These are phyloP conservation scores for Triangularia setosa DNA, from an alignment of 2,329 filamentous ascomycete genomes.

Conservation along the genomic window DNA sequence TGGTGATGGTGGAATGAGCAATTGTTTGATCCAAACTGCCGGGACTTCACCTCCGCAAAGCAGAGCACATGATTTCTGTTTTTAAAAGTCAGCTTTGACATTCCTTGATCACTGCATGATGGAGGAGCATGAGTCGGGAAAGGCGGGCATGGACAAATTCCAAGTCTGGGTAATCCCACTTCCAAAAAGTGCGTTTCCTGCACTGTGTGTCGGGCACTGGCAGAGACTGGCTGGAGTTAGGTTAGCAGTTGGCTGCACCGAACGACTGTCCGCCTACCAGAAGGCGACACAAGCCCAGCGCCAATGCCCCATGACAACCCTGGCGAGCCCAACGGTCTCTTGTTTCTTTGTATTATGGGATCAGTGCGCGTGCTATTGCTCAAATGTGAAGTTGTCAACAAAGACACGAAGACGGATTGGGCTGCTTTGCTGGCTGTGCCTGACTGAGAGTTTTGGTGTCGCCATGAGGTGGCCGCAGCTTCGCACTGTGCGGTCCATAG, in stretches of 20 bases:
- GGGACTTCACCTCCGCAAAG: not conserved
- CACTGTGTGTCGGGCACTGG: not conserved
- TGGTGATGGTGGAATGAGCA: not conserved
- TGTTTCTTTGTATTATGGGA: not conserved
- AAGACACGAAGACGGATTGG: conserved; percentile 16
- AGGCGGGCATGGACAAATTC: not conserved
- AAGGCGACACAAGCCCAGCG: not conserved
- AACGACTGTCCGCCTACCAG: not conserved
- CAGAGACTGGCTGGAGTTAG: not conserved
- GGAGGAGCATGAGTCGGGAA: not conserved
- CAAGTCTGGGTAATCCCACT: not conserved
- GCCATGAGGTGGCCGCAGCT: not conserved
- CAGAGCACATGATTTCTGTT: not conserved
- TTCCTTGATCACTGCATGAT: not conserved
- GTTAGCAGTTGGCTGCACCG: not conserved
- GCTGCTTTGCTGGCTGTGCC: conserved; percentile 17
- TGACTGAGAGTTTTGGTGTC: not conserved
- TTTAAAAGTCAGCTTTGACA: not conserved
- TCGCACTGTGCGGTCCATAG: conserved; percentile 18
- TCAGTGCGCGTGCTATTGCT: not conserved
- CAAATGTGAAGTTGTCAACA: conserved; percentile 7
- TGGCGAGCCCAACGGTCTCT: not conserved
- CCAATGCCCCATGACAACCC: not conserved
- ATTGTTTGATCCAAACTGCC: conserved; percentile 13
- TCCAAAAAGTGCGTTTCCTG: not conserved